These are phyloP conservation scores for Penicilliopsis zonata DNA, from an alignment of 495 filamentous ascomycete species.

Conservation along the genomic window DNA sequence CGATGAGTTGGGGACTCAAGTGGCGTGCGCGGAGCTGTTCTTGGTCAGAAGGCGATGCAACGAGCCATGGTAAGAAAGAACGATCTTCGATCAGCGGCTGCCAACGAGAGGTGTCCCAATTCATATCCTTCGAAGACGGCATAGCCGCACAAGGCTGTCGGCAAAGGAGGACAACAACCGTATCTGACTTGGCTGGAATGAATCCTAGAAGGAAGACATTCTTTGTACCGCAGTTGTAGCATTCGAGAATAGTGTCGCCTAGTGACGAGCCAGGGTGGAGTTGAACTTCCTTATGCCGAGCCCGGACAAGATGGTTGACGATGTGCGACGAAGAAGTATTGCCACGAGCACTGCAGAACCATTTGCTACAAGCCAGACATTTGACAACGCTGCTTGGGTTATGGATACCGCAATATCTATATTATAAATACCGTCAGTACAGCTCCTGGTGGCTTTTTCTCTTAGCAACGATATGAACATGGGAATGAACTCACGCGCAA, in stretches of 20 bases:
- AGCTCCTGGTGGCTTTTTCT: background rate
- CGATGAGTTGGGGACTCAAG: constrained; percentile 89
- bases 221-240: constrained; percentile 98
- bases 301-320: constrained; percentile 94
- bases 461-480: background rate
- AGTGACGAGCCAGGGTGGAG: constrained; percentile 91
- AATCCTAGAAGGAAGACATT: constrained; percentile 99
- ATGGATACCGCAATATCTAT: constrained; percentile 94
- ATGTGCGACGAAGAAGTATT: constrained; percentile 97
- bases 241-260: constrained; percentile 93
- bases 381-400: constrained; percentile 91
- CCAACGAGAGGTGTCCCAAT: constrained; percentile 98
- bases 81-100: constrained; percentile 96
- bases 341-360: constrained; percentile 97
- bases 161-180: constrained; percentile 92
- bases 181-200: constrained; percentile 98
- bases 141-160: constrained; percentile 91
- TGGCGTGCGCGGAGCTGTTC: constrained; percentile 94
- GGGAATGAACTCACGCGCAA: constrained; percentile 64
- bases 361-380: constrained; percentile 90
- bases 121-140: constrained; percentile 99
- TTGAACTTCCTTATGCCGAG: constrained; percentile 97
- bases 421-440: constrained; percentile 8
- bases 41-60: constrained; percentile 77
- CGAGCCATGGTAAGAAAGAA: constrained; percentile 90